These are phyloP conservation scores for Ophiostoma triangulosporum DNA, from an alignment of 2,329 filamentous ascomycete species.

Conservation along the genomic window DNA sequence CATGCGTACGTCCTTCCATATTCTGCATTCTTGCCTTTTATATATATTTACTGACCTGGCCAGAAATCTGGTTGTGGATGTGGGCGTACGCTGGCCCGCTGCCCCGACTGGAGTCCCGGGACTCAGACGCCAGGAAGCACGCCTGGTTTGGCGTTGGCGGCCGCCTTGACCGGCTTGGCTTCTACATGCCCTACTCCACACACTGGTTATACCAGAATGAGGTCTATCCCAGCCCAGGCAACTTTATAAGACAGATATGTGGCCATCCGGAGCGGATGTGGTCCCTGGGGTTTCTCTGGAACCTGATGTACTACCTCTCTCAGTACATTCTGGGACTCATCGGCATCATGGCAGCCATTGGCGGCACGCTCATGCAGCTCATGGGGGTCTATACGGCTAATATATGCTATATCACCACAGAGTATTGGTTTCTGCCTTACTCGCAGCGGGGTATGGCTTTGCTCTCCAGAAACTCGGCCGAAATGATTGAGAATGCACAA, in stretches of 20 bases:
- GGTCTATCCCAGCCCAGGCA: too few species aligned
- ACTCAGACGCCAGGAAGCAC: too few species aligned
- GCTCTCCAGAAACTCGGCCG: conserved; percentile 7
- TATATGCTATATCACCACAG: conserved; percentile 14
- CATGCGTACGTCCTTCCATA: conserved; percentile 2
- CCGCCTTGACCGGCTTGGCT: not conserved
- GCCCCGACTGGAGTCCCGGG: not conserved
- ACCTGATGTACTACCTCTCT: conserved; percentile 11
- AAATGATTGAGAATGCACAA: not conserved
- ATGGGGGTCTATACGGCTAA: conserved; percentile 17
- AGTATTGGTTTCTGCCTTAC: conserved; percentile 13
- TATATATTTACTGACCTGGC: not conserved
- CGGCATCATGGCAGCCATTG: conserved; percentile 26
- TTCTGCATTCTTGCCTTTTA: not conserved
- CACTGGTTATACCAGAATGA: too few species aligned
- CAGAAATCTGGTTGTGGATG: conserved; percentile 16
- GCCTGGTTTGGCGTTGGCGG: not conserved
- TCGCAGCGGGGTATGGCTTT: conserved; percentile 8
- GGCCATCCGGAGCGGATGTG: not conserved
- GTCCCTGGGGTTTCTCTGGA: conserved; percentile 13
- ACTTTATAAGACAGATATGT: not conserved
- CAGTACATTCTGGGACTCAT: conserved; percentile 20
- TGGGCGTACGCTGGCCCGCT: conserved; percentile 16
- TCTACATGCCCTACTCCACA: not conserved
- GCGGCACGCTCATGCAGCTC: conserved; percentile 17